phyloP scores from a whole-genome alignment of 2,329 filamentous ascomycete species.

The Laburnicola sp. region DNA sequence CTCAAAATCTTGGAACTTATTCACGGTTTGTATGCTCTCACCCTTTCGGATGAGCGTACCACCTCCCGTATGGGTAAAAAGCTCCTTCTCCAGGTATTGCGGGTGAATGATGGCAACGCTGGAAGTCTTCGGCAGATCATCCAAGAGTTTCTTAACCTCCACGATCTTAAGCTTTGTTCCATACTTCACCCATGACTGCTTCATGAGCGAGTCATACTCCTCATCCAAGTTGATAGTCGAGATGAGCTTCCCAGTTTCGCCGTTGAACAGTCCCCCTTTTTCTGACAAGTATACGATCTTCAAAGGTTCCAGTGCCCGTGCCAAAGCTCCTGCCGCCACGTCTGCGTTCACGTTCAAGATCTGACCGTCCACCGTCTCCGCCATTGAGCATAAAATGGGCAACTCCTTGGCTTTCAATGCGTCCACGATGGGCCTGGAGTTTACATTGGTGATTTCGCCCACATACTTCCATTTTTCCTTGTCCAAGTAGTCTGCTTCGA shows the following conservation, averaged over 20 bases:
- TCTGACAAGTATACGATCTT: conserved; percentile 99
- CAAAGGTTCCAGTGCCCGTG: conserved; percentile 82
- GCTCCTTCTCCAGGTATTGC: conserved; percentile 90
- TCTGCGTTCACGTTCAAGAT: conserved; percentile 98
- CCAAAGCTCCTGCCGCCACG: conserved; percentile 91
- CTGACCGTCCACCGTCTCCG: conserved; percentile 86
- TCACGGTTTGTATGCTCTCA: conserved; percentile 80
- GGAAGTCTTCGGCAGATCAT: conserved; percentile 84
- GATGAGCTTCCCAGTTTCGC: conserved; percentile 91
- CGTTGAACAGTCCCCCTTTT: conserved; percentile 94
- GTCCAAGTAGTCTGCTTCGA: conserved; percentile 91
- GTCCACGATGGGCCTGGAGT: conserved; percentile 85
- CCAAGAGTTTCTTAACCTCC: conserved; percentile 92
- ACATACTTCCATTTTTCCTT: conserved; percentile 96
- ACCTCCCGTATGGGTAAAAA: conserved; percentile 94
- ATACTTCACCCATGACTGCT: conserved; percentile 91
- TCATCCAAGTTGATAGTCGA: conserved; percentile 97
- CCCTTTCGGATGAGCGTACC: conserved; percentile 91
- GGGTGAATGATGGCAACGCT: conserved; percentile 98
- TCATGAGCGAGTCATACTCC: conserved; percentile 91
- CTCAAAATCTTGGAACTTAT: conserved; percentile 71
- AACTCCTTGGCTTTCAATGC: conserved; percentile 86
- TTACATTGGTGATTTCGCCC: conserved; percentile 91
- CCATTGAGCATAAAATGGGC: conserved; percentile 94
- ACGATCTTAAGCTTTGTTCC: conserved; percentile 96